phyloP scores from a whole-genome alignment of 108 stramenopile species.

The Skeletonema potamos region DNA sequence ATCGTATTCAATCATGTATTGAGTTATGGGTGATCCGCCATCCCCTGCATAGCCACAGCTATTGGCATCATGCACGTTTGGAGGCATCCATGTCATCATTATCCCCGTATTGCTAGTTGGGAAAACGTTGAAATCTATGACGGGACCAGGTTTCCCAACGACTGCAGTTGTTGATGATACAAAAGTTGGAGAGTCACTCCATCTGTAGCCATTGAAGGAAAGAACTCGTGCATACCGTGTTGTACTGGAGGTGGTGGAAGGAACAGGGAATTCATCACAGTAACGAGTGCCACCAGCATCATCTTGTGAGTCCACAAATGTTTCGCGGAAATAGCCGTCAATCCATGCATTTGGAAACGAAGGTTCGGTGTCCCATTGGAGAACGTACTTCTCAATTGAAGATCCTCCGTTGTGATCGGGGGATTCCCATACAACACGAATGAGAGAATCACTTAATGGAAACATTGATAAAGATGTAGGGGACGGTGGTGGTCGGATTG shows the following conservation, averaged over 20 bases:
- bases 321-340: conserved; percentile 24
- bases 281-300: conserved; percentile 7
- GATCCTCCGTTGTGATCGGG: conserved; percentile 67
- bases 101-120: conserved; percentile 69
- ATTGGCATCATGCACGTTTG: conserved; percentile 11
- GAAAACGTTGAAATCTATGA: conserved; percentile 35
- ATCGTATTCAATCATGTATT: conserved; percentile 89
- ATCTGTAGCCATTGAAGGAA: conserved; percentile 73
- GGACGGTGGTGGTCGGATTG: conserved; percentile 49
- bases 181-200: conserved; percentile 34
- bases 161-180: conserved; percentile 7
- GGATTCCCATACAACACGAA: conserved; percentile 67
- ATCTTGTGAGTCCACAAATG: conserved; percentile 8
- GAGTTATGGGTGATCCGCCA: conserved; percentile 72
- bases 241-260: conserved; percentile 37
- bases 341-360: conserved; percentile 43
- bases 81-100: conserved; percentile 65
- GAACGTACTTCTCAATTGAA: conserved; percentile 54
- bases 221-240: conserved; percentile 67
- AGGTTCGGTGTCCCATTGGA: conserved; percentile 72
- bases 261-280: conserved; percentile 69
- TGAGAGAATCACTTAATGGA: conserved; percentile 57
- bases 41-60: conserved; percentile 73
- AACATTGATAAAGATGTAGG: conserved; percentile 54
- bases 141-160: conserved; percentile 36